Evolutionary conservation across 768 basidiomycete genomes (phyloP), one percentile per base, ranked within the genome.

Genomic region (Phaeotremella fagi): DNA sequence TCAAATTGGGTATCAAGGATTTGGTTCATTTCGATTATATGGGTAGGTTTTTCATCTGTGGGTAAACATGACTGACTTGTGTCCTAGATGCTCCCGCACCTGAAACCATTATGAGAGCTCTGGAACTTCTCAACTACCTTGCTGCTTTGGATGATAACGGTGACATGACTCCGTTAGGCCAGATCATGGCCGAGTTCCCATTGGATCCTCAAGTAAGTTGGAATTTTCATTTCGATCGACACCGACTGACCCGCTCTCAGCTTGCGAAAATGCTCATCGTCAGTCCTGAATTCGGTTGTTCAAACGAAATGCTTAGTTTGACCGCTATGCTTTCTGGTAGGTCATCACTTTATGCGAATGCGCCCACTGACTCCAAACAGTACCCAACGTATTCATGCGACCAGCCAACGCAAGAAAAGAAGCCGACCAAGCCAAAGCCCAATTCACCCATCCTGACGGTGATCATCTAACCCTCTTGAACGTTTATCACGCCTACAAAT

Each of bases 151-250:
- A 98, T 67, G 91, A 97, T 63, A 90, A 95, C 2, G 92, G 95
- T 11, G 83, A 89, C 47, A 74, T 99, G 52, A 98, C 95, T 0
- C 75, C 83, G 0, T 77, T 98, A 6, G 95, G 95, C 3, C 78
- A 76, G 31, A 85, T 90, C 55, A 97, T 98, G 94, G 94, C 95
- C 0, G 90, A 97, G 63, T 98, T 98, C 79, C 95, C 94, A 12
- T 80, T 99, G n/a, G 95, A 98, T 73, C 95, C 94, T 35, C 92
- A 92, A 79, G 88, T 87, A 60, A 33, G 79, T 38, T 5, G 18
- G 14, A 1, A 41, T 14, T 3, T 20, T 7, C 24, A 45, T 29
- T 16, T 44, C 51, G 22, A 26, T 22, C 16, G 15, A 43, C 14
- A 15, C 11, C 14, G 27, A 49, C 47, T 37, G 18, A 45, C 25